phyloP scores from a whole-genome alignment of 495 filamentous ascomycete genomes.

The Hypoxylon fragiforme region DNA sequence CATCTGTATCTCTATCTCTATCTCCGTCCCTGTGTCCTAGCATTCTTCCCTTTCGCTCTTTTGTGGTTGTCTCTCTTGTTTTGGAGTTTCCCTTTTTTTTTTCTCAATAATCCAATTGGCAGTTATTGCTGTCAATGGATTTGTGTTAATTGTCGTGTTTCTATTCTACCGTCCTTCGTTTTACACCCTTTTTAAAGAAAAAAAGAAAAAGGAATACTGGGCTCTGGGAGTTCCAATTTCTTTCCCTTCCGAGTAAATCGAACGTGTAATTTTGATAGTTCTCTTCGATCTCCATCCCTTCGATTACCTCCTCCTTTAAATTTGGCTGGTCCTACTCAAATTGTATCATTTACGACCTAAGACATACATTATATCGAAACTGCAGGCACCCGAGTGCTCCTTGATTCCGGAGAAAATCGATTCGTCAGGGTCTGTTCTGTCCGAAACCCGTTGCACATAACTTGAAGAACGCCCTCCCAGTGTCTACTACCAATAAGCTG shows the following conservation, averaged over 20 bases:
- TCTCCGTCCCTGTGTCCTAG: not conserved
- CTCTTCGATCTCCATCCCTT: conserved; percentile 12
- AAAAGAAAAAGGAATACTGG: conserved; percentile 5
- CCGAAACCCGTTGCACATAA: conserved; percentile 18
- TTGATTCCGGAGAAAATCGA: conserved; percentile 16
- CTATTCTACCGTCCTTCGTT: conserved; percentile 21
- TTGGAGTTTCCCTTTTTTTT: conserved; percentile 10
- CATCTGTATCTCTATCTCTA: not conserved
- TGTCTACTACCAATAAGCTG: conserved; percentile 12
- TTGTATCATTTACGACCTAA: conserved; percentile 23
- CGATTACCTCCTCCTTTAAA: conserved; percentile 7
- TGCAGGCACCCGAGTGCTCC: conserved; percentile 14
- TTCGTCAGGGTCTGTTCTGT: conserved; percentile 14
- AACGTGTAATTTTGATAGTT: conserved; percentile 10
- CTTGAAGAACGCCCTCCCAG: conserved; percentile 4
- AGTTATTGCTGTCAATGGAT: conserved; percentile 13
- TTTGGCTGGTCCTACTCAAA: conserved; percentile 23
- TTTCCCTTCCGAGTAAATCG: conserved; percentile 12
- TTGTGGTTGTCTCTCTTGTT: conserved; percentile 27
- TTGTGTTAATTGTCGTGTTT: conserved; percentile 11
- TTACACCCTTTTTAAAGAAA: conserved; percentile 3
- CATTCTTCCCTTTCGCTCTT: conserved; percentile 3
- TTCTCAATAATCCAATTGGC: conserved; percentile 13
- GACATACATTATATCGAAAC: conserved; percentile 20
- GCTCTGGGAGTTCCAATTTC: conserved; percentile 28